Percentiles rank a stretch among this genome's conserved stretches.
phyloP scores from a whole-genome alignment of 805 yeast genomes.

The Ogataea pignaliae region DNA sequence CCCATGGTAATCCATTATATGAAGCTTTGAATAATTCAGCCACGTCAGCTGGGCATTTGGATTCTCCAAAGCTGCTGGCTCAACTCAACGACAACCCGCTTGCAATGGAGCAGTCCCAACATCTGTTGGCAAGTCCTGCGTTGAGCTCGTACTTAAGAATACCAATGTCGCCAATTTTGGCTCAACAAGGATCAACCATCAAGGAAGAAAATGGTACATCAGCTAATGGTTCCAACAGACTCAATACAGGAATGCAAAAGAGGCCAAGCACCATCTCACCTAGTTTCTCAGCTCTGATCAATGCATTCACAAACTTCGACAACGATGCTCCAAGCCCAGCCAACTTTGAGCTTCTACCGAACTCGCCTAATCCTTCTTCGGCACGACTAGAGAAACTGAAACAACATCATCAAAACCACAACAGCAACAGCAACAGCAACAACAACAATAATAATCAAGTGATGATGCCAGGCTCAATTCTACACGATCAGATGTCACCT shows the following conservation, averaged over 20 bases:
- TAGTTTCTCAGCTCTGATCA: slow-evolving; percentile 23
- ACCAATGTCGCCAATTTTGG: slow-evolving; percentile 9
- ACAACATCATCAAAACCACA: not conserved
- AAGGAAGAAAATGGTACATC: slow-evolving; percentile 1
- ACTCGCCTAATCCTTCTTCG: slow-evolving; percentile 4
- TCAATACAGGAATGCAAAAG: not conserved
- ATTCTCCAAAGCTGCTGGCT: slow-evolving; percentile 21
- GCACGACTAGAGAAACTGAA: not conserved
- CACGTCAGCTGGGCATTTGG: slow-evolving; percentile 16
- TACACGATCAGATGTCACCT: slow-evolving; percentile 3
- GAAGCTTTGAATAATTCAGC: slow-evolving; percentile 20
- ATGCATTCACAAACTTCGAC: slow-evolving; percentile 27
- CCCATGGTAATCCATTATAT: slow-evolving; percentile 19
- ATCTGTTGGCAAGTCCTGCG: slow-evolving; percentile 14
- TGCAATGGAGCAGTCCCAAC: slow-evolving; percentile 21
- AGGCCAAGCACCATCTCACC: slow-evolving; percentile 19
- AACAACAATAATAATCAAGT: not conserved
- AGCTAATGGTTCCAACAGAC: not conserved
- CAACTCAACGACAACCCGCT: slow-evolving; percentile 21
- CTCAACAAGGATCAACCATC: not conserved
- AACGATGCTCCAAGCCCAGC: slow-evolving; percentile 23
- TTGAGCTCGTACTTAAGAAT: slow-evolving; percentile 8
- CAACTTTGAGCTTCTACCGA: slow-evolving; percentile 14
- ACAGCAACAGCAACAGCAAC: not conserved
- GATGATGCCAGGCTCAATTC: slow-evolving; percentile 10